Conservation (phyloP, 345 rosid genomes). For the Eutrema yunnanense region DNA sequence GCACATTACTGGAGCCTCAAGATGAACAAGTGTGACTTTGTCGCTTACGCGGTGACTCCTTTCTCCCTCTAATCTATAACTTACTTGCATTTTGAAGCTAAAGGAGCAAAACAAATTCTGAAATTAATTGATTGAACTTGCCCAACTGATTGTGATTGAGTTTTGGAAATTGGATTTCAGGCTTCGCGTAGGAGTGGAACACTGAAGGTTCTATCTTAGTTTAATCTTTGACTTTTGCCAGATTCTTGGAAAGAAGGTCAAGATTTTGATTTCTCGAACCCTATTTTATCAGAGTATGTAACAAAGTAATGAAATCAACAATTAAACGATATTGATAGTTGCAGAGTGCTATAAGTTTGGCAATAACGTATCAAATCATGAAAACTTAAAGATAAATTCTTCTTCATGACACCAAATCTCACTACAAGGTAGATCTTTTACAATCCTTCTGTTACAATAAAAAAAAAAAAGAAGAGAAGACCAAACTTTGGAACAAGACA, state of each 20-base stretch:
- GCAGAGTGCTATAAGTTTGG: neutral
- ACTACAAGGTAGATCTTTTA: conserved; percentile 21
- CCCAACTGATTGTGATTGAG: too few relatives aligned
- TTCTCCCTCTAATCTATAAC: neutral
- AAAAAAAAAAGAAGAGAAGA: neutral
- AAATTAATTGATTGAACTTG: too few relatives aligned
- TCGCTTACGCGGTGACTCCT: conserved; percentile 42
- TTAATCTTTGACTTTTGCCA: conserved; percentile 4
- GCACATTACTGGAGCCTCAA: too few relatives aligned
- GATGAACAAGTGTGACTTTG: conserved; percentile 19
- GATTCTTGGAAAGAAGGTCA: neutral
- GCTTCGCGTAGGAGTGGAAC: conserved; percentile 53
- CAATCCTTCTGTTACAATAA: conserved; percentile 13
- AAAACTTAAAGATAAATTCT: conserved; percentile 9
- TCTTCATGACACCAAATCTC: conserved; percentile 10
- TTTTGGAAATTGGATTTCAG: neutral
- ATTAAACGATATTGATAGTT: neutral
- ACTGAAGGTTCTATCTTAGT: conserved; percentile 38
- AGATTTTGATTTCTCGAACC: neutral
- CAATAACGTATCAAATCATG: conserved; percentile 9
- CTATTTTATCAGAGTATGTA: neutral
- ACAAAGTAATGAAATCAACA: neutral
- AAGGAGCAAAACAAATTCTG: neutral
- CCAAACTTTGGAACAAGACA: neutral
- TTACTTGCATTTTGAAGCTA: neutral